Percentiles rank a stretch among this genome's conserved stretches.
phyloP scores from a whole-genome alignment of 345 rosid species.

The Clarkia xantiana region DNA sequence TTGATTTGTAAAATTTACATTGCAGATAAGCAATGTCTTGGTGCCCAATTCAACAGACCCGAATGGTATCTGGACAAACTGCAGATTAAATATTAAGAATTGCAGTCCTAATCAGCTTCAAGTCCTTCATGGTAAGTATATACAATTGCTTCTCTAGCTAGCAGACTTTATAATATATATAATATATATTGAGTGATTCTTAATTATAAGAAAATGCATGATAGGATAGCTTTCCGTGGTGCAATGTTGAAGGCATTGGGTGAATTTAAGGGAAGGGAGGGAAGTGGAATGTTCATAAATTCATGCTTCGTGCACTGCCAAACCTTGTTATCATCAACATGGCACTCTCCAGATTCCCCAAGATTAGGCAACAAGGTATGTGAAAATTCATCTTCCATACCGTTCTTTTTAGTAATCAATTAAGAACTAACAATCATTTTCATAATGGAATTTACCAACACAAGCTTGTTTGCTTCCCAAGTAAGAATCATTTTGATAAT shows the following conservation, averaged over 20 bases:
- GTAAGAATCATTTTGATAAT: not conserved
- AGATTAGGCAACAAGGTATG: constrained; percentile 52
- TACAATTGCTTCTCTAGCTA: constrained; percentile 1
- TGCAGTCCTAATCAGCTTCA: constrained; percentile 47
- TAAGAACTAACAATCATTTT: too few species aligned
- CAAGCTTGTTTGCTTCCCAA: not conserved
- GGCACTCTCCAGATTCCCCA: constrained; percentile 65
- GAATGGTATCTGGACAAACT: constrained; percentile 39
- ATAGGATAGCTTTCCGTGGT: constrained; percentile 42
- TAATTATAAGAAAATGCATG: not conserved
- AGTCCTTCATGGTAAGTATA: constrained; percentile 56
- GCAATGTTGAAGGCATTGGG: constrained; percentile 45
- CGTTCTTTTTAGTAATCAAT: too few species aligned
- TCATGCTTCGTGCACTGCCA: constrained; percentile 84
- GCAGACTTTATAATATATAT: not conserved
- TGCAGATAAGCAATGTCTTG: constrained; percentile 5
- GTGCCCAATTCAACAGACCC: constrained; percentile 47
- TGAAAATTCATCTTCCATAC: not conserved
- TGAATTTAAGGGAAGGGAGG: constrained; percentile 28
- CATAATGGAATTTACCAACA: too few species aligned
- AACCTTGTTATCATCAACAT: constrained; percentile 39
- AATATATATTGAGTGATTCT: too few species aligned
- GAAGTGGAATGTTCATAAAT: constrained; percentile 58
- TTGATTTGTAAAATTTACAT: constrained; percentile 1
- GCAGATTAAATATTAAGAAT: constrained; percentile 44